Evolutionary conservation across 352 stramenopile species (phyloP).

Genomic region (Pythium aquatile): DNA sequence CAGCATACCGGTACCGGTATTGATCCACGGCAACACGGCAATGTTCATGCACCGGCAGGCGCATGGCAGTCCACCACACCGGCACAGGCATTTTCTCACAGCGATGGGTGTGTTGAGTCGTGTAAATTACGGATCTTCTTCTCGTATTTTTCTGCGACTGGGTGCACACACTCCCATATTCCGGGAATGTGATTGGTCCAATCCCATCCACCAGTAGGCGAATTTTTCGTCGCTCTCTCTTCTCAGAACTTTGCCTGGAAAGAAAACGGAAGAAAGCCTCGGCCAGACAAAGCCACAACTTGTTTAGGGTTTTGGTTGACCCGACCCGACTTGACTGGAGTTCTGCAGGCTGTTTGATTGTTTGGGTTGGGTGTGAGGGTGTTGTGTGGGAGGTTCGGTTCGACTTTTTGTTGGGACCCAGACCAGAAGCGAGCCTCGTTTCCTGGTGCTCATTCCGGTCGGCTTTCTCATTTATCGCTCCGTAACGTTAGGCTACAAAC

Average conservation of each 20-base stretch:
- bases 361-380: not conserved
- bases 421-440: not conserved
- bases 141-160: slow-evolving; percentile 24
- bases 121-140: slow-evolving; percentile 8
- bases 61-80: too few relatives aligned
- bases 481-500: slow-evolving; percentile 2
- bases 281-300: slow-evolving; percentile 25
- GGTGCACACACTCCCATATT: slow-evolving; percentile 5
- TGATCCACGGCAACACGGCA: too few relatives aligned
- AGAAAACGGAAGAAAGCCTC: slow-evolving; percentile 21
- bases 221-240: slow-evolving; percentile 22
- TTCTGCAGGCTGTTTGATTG: not conserved
- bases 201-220: not conserved
- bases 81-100: not conserved
- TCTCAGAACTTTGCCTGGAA: slow-evolving; percentile 30
- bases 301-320: slow-evolving; percentile 9
- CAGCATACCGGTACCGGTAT: too few relatives aligned
- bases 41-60: too few relatives aligned
- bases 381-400: slow-evolving; percentile 14
- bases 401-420: not conserved
- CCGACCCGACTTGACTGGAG: not conserved
- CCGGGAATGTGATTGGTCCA: slow-evolving; percentile 17
- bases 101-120: not conserved
- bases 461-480: not conserved
- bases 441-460: not conserved